Conservation (phyloP, 495 filamentous ascomycete species). For the Elasticomyces elasticus region DNA sequence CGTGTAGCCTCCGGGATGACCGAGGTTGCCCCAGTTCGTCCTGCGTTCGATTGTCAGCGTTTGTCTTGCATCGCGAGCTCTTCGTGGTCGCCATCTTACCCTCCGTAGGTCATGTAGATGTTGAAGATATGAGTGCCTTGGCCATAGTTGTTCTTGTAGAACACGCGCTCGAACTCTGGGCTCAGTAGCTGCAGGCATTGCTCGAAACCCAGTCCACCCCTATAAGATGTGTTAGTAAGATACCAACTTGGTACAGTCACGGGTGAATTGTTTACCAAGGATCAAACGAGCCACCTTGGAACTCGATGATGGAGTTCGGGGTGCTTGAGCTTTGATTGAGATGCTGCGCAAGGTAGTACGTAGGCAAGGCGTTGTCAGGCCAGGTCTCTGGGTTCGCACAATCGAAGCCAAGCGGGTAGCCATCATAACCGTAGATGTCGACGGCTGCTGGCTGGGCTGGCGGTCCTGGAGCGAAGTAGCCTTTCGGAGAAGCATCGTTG, state of each 20-base stretch:
- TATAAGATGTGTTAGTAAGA: background rate
- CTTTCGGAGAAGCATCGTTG: constrained; percentile 55
- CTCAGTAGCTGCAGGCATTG: constrained; percentile 55
- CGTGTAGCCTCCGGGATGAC: constrained; percentile 57
- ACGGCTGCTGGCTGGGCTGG: constrained; percentile 44
- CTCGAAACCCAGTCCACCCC: constrained; percentile 51
- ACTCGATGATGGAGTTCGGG: constrained; percentile 59
- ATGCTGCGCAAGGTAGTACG: constrained; percentile 38
- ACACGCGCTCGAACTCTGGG: constrained; percentile 63
- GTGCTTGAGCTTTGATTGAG: constrained; percentile 51
- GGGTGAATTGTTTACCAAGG: constrained; percentile 40
- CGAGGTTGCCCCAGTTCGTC: constrained; percentile 61
- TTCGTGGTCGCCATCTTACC: too few relatives aligned
- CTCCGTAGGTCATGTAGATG: constrained; percentile 49
- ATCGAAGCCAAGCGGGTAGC: constrained; percentile 51
- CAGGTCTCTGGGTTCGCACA: constrained; percentile 36
- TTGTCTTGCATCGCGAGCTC: too few relatives aligned
- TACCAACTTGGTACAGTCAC: background rate
- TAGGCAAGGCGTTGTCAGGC: constrained; percentile 34
- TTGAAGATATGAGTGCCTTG: constrained; percentile 53
- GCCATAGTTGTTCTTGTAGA: constrained; percentile 70
- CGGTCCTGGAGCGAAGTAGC: constrained; percentile 56
- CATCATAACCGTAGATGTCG: constrained; percentile 72
- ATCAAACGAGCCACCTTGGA: constrained; percentile 68
- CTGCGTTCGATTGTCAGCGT: too few relatives aligned